A percentile compares a stretch with the other conserved stretches of the same genome.
These are phyloP conservation scores for Thielaviopsis euricoi DNA, from an alignment of 2,329 filamentous ascomycete species.

Conservation along the genomic window DNA sequence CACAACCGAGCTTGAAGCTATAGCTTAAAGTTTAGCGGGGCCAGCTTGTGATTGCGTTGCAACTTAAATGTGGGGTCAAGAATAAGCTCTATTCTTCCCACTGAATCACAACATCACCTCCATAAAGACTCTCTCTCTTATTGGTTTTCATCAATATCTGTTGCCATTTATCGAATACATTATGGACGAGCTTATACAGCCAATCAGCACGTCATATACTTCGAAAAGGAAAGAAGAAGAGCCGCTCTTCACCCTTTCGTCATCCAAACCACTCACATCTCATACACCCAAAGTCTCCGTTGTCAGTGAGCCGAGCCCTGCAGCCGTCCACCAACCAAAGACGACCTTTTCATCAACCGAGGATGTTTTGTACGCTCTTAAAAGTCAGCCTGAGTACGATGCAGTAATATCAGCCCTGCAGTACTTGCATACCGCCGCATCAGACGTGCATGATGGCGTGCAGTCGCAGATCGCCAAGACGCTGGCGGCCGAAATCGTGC, in stretches of 20 bases:
- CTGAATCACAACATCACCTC: neutral
- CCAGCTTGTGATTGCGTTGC: neutral
- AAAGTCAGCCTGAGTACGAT: slow-evolving; percentile 44
- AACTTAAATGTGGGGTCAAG: neutral
- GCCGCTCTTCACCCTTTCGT: slow-evolving; percentile 19
- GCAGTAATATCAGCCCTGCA: slow-evolving; percentile 34
- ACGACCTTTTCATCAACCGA: slow-evolving; percentile 19
- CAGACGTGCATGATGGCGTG: neutral
- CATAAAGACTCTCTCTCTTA: neutral
- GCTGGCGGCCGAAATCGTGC: slow-evolving; percentile 57
- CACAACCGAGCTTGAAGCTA: neutral
- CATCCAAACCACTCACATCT: neutral
- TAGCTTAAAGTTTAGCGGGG: slow-evolving; percentile 2
- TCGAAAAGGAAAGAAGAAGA: slow-evolving; percentile 19
- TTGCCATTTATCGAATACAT: neutral
- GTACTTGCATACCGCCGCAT: slow-evolving; percentile 25
- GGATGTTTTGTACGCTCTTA: slow-evolving; percentile 43
- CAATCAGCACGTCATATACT: slow-evolving; percentile 34
- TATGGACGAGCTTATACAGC: slow-evolving; percentile 42
- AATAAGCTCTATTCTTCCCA: neutral
- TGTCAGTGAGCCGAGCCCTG: neutral
- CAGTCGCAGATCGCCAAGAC: slow-evolving; percentile 49
- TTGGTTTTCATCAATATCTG: neutral
- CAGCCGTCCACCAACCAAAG: neutral
- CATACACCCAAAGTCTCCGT: neutral